These are phyloP conservation scores for Candida sanyaensis DNA, from an alignment of 1,139 yeast species.

Conservation along the genomic window DNA sequence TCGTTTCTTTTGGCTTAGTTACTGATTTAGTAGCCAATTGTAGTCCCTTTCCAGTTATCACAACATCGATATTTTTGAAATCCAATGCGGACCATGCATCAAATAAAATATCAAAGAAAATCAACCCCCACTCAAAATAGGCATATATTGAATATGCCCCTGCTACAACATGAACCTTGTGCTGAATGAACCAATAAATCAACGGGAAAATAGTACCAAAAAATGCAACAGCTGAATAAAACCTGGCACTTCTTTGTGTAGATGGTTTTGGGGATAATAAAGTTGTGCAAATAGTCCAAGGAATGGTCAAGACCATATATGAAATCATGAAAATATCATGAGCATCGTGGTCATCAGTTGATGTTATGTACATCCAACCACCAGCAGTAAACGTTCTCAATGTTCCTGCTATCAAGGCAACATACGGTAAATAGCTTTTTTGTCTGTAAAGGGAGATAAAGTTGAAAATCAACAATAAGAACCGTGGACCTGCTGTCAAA, in stretches of 20 bases:
- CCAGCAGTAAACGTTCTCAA: conserved; percentile 92
- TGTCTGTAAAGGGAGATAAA: conserved; percentile 47
- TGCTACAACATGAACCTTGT: conserved; percentile 79
- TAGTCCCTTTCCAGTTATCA: conserved; percentile 24
- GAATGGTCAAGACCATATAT: conserved; percentile 84
- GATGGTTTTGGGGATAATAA: conserved; percentile 52
- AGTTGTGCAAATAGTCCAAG: conserved; percentile 79
- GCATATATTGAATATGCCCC: conserved; percentile 98
- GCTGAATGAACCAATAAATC: conserved; percentile 88
- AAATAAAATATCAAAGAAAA: conserved; percentile 78
- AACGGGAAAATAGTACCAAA: conserved; percentile 77
- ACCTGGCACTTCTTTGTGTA: conserved; percentile 49
- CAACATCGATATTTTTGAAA: conserved; percentile 57
- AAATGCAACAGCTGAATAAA: conserved; percentile 57
- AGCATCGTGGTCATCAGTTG: conserved; percentile 95
- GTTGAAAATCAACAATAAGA: conserved; percentile 65
- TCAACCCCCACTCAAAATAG: conserved; percentile 90
- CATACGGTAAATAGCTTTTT: conserved; percentile 41
- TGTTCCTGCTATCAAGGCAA: conserved; percentile 59
- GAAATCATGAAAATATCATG: conserved; percentile 95
- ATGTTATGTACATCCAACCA: conserved; percentile 97
- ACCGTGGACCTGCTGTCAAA: conserved; percentile 83
- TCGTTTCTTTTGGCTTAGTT: conserved; percentile 28
- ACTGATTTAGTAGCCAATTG: conserved; percentile 5
- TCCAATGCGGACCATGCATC: conserved; percentile 80